These are phyloP conservation scores for Gnomoniopsis sp. DNA, from an alignment of 2,329 filamentous ascomycete genomes.

Conservation along the genomic window DNA sequence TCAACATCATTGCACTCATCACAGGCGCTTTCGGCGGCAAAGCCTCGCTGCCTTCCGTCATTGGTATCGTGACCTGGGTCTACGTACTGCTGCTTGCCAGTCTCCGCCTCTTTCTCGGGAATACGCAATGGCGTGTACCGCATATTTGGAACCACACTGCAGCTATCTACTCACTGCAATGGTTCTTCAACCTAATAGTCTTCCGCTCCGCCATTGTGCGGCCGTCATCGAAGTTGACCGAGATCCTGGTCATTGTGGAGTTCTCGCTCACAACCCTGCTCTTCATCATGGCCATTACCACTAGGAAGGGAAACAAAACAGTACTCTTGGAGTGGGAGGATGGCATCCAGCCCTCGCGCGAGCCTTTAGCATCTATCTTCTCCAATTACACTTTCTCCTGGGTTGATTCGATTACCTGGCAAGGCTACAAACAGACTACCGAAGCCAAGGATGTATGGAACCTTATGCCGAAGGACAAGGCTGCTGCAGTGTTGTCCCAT, in stretches of 20 bases:
- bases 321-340: constrained; percentile 88
- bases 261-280: constrained; percentile 75
- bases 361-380: constrained; percentile 83
- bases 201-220: constrained; percentile 86
- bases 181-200: constrained; percentile 70
- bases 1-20: constrained; percentile 64
- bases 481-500: constrained; percentile 71
- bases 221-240: constrained; percentile 59
- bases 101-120: constrained; percentile 66
- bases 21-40: constrained; percentile 56
- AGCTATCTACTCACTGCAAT: constrained; percentile 75
- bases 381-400: constrained; percentile 86
- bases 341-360: constrained; percentile 78
- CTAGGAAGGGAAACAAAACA: constrained; percentile 87
- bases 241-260: constrained; percentile 66
- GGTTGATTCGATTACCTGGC: constrained; percentile 86
- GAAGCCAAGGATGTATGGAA: constrained; percentile 92
- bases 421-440: constrained; percentile 80
- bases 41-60: constrained; percentile 58
- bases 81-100: constrained; percentile 75
- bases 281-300: constrained; percentile 72
- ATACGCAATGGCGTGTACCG: constrained; percentile 63
- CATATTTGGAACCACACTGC: constrained; percentile 92
- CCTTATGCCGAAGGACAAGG: constrained; percentile 81
- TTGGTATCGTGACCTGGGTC: constrained; percentile 70